Evolutionary conservation across 371 early-diverging fungal genomes (phyloP), one percentile per base, ranked within the genome.

Genomic region (Mortierella sp.): DNA sequence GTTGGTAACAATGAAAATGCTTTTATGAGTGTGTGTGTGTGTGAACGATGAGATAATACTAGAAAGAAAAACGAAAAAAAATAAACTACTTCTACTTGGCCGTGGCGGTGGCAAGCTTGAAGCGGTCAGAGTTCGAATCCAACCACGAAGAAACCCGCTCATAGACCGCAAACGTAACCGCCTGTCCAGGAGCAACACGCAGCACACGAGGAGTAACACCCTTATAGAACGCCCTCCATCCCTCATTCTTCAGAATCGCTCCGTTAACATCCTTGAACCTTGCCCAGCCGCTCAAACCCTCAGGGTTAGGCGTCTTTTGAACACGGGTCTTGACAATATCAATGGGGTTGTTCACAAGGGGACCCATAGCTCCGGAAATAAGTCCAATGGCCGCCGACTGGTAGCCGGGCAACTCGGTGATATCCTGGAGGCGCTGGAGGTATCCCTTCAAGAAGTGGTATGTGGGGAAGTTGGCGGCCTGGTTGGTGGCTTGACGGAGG

Each of bases 271-370:
- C 86, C 72, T 90, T 90, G 89, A 98, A 96, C n/a, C 97, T 94
- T 70, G 89, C 87, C 94, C 95, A 97, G 29, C 96, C 97, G 41
- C 92, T 91, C 77, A 97, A 95, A 51, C 92, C 90, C 21, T 93
- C 83, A 12, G 89, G 83, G 75, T 92, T 91, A 27, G 93, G 92
- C 2, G 94, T 93, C 89, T 91, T 96, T 88, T 99, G 99, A 84
- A 99, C 97, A 89, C 99, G 96, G 5, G 99, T 99, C 92, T 99
- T 99, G 88, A 99, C 97, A 55, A 98, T 98, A 90, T 99, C 99
- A 76, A 99, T 98, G 48, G 99, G 99, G 49, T 97, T 97, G 89
- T 99, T 99, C 76, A 96, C 97, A 21, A 98, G 90, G 7, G 99
- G 99, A 35, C 99, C 97, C 97, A 97, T 97, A 11, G 99, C 99